phyloP scores from a whole-genome alignment of 2,329 filamentous ascomycete species.

The Septoria linicola region DNA sequence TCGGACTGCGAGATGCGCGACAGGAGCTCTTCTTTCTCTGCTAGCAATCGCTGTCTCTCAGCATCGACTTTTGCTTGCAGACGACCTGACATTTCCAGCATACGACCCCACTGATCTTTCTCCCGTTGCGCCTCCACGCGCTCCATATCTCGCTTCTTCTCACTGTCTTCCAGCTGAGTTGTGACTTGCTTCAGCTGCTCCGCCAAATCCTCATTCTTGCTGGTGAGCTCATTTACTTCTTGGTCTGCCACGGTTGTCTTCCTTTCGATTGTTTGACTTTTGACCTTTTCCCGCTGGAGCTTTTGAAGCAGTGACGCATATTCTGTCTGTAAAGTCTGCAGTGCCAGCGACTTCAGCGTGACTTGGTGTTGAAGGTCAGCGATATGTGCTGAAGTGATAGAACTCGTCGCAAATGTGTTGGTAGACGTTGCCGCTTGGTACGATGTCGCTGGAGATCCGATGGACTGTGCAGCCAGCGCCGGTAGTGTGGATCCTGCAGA shows the following conservation, averaged over 20 bases:
- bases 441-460: conserved; percentile 29
- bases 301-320: conserved; percentile 55
- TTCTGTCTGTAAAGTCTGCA: conserved; percentile 55
- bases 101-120: conserved; percentile 52
- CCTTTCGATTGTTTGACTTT: conserved; percentile 51
- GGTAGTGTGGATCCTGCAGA: conserved; percentile 22
- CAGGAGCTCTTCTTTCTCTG: conserved; percentile 40
- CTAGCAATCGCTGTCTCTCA: conserved; percentile 45
- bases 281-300: conserved; percentile 51
- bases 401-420: conserved; percentile 29
- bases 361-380: conserved; percentile 56
- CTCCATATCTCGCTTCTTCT: conserved; percentile 49
- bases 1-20: conserved; percentile 11
- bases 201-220: conserved; percentile 52
- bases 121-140: conserved; percentile 45
- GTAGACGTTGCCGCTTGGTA: conserved; percentile 28
- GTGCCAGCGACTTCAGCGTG: conserved; percentile 53
- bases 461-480: conserved; percentile 20
- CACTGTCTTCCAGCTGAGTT: conserved; percentile 50
- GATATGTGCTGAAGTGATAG: conserved; percentile 41
- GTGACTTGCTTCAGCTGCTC: conserved; percentile 51
- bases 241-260: conserved; percentile 53
- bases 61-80: conserved; percentile 47
- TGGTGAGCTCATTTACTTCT: conserved; percentile 53
- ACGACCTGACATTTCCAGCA: conserved; percentile 51